A percentile compares a stretch with the other conserved stretches of the same genome.
These are phyloP conservation scores for Paecilomyces niveus DNA, from an alignment of 2,329 filamentous ascomycete species.

Conservation along the genomic window DNA sequence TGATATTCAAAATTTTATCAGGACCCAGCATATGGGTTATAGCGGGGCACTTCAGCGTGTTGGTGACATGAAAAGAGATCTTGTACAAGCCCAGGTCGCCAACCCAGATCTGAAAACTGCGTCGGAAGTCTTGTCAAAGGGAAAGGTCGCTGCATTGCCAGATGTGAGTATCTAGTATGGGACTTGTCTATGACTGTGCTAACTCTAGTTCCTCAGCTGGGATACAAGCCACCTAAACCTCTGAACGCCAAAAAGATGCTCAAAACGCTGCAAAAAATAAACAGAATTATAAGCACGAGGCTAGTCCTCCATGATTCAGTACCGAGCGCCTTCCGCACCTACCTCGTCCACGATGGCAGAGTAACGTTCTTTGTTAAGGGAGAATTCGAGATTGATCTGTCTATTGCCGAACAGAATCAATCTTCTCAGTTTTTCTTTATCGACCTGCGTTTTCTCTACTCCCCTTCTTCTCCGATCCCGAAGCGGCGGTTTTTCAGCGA, in stretches of 20 bases:
- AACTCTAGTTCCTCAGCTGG: constrained; percentile 46
- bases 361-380: constrained; percentile 76
- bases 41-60: constrained; percentile 55
- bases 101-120: constrained; percentile 90
- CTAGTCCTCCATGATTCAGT: constrained; percentile 80
- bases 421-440: constrained; percentile 88
- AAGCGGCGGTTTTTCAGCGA: constrained; percentile 55
- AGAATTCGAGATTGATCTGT: constrained; percentile 91
- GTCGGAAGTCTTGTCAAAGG: constrained; percentile 73
- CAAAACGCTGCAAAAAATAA: constrained; percentile 69
- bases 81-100: constrained; percentile 67
- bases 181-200: neutral
- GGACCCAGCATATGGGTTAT: constrained; percentile 55
- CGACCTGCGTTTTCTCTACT: constrained; percentile 79
- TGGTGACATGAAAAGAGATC: constrained; percentile 64
- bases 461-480: constrained; percentile 60
- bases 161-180: constrained; percentile 49
- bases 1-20: constrained; percentile 72
- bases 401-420: constrained; percentile 78
- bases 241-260: constrained; percentile 66
- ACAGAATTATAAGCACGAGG: constrained; percentile 73
- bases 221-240: constrained; percentile 67
- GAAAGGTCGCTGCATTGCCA: constrained; percentile 69
- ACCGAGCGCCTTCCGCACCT: constrained; percentile 69
- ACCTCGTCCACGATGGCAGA: constrained; percentile 73